Evolutionary conservation across 441 rosid genomes (phyloP).

Genomic region (Omphalea diandra): DNA sequence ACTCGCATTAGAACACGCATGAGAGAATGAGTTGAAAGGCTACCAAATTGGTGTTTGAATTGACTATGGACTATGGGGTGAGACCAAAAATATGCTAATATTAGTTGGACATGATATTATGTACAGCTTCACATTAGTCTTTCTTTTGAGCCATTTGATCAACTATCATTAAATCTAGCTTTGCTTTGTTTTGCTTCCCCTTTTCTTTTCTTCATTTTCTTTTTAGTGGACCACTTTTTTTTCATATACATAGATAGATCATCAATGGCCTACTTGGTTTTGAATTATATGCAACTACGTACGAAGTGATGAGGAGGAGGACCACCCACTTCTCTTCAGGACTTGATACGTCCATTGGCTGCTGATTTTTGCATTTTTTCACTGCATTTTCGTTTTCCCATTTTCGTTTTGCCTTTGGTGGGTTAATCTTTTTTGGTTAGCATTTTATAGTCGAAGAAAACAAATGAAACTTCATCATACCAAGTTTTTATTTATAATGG

Average conservation of each 20-base stretch:
- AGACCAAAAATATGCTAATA: no score
- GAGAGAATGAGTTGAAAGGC: background rate
- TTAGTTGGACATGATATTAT: background rate
- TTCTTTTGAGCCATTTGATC: background rate
- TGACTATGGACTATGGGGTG: no score
- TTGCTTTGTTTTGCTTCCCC: background rate
- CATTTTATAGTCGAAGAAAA: no score
- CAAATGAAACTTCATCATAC: no score
- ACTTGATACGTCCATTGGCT: background rate
- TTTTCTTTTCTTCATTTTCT: background rate
- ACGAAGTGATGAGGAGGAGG: background rate
- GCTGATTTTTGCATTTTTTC: background rate
- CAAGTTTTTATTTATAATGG: background rate
- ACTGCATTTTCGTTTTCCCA: background rate
- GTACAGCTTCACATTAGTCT: background rate
- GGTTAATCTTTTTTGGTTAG: background rate
- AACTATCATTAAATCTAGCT: background rate
- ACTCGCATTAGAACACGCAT: conserved; percentile 14
- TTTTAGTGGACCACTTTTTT: background rate
- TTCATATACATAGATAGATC: background rate
- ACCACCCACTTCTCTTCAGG: background rate
- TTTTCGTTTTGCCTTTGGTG: background rate
- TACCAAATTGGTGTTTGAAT: background rate
- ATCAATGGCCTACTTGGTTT: conserved; percentile 13
- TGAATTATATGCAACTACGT: background rate